Conservation (phyloP, 1,139 yeast genomes). For the Debaryomyces udenii region DNA sequence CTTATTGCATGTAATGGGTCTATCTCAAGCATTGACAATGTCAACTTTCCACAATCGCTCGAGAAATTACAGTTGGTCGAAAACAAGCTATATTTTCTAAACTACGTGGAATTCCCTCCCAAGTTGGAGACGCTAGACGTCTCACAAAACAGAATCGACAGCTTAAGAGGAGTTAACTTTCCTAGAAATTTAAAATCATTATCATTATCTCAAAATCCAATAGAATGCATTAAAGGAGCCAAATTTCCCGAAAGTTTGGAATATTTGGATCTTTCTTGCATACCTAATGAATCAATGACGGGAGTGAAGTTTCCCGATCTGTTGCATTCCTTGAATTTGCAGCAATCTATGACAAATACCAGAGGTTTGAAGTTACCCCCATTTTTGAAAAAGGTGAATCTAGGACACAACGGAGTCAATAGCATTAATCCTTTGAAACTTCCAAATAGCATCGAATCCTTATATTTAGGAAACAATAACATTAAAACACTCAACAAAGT, state of each 20-base stretch:
- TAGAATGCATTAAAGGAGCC: conserved; percentile 46
- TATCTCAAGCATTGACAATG: conserved; percentile 40
- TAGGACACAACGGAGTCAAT: conserved; percentile 48
- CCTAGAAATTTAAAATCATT: conserved; percentile 37
- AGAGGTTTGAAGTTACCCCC: conserved; percentile 48
- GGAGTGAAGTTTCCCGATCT: conserved; percentile 51
- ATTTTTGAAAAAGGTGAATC: conserved; percentile 31
- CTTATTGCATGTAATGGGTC: conserved; percentile 41
- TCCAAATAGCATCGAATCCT: conserved; percentile 42
- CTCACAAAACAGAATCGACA: conserved; percentile 47
- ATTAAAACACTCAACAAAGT: conserved; percentile 51
- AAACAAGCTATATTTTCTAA: conserved; percentile 45
- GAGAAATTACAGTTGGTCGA: conserved; percentile 39
- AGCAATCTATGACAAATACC: conserved; percentile 51
- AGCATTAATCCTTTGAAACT: conserved; percentile 50
- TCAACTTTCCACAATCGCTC: conserved; percentile 37
- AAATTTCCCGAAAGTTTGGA: conserved; percentile 43
- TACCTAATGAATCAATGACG: conserved; percentile 53
- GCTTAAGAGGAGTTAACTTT: conserved; percentile 41
- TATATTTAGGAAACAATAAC: conserved; percentile 44
- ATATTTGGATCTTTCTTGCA: conserved; percentile 43
- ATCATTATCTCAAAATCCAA: conserved; percentile 44
- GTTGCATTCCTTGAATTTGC: conserved; percentile 40
- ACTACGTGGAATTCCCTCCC: conserved; percentile 44
- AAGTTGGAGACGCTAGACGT: conserved; percentile 36